Evolutionary conservation across 2,329 filamentous ascomycete genomes (phyloP).

Genomic region (Didymella glomerata): DNA sequence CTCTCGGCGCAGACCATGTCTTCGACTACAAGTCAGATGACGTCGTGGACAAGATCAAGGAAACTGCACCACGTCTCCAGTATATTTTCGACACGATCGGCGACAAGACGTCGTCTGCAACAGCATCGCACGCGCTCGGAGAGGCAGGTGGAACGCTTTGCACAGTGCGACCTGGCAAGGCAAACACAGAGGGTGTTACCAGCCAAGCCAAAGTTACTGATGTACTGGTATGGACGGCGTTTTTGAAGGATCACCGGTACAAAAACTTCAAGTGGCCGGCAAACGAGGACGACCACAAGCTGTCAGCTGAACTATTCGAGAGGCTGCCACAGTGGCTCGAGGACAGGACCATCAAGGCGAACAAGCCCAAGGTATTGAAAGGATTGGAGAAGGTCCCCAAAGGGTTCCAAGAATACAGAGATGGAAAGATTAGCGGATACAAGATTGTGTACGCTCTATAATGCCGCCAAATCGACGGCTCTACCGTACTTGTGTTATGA

Average conservation of each 20-base stretch:
- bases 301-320: slow-evolving; percentile 51
- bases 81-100: slow-evolving; percentile 58
- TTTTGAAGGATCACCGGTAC: slow-evolving; percentile 53
- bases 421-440: slow-evolving; percentile 52
- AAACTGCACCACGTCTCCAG: slow-evolving; percentile 25
- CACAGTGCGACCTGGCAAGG: slow-evolving; percentile 55
- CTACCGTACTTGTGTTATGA: too few species aligned
- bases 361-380: slow-evolving; percentile 38
- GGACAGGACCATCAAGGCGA: slow-evolving; percentile 50
- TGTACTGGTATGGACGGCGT: slow-evolving; percentile 57
- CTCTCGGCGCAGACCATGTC: slow-evolving; percentile 23
- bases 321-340: slow-evolving; percentile 49
- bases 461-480: too few species aligned
- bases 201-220: slow-evolving; percentile 50
- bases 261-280: slow-evolving; percentile 51
- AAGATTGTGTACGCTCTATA: slow-evolving; percentile 58
- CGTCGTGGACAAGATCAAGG: slow-evolving; percentile 53
- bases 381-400: slow-evolving; percentile 46
- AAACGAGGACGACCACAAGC: slow-evolving; percentile 49
- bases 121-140: slow-evolving; percentile 44
- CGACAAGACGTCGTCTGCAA: slow-evolving; percentile 46
- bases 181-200: slow-evolving; percentile 50
- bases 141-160: slow-evolving; percentile 40
- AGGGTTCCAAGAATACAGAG: slow-evolving; percentile 52
- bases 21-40: slow-evolving; percentile 57